phyloP scores from a whole-genome alignment of 2,329 filamentous ascomycete genomes.

The Claviceps sp. region DNA sequence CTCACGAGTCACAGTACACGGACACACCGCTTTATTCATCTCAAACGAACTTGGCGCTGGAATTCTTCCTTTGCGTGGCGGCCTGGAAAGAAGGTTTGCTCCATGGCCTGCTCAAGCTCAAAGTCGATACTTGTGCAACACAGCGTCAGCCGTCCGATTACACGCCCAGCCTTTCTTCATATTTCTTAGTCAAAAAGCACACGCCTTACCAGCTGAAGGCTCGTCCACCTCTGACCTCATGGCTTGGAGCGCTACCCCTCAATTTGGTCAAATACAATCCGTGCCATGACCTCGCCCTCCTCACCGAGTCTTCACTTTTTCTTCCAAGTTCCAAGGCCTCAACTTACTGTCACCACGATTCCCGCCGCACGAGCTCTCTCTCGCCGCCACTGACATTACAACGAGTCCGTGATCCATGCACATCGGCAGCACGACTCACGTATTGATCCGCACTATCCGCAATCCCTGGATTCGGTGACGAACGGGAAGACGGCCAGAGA shows the following conservation, averaged over 20 bases:
- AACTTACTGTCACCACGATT: slow-evolving; percentile 17
- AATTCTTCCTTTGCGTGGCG: background rate
- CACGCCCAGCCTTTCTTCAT: slow-evolving; percentile 8
- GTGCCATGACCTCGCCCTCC: slow-evolving; percentile 20
- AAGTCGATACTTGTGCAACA: slow-evolving; percentile 3
- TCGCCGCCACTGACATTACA: slow-evolving; percentile 7
- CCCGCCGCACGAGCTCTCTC: slow-evolving; percentile 3
- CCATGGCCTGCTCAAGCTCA: background rate
- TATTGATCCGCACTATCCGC: slow-evolving; percentile 11
- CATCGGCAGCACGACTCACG: slow-evolving; percentile 11
- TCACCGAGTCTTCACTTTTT: slow-evolving; percentile 28
- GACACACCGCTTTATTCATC: background rate
- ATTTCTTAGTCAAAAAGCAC: background rate
- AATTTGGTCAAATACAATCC: slow-evolving; percentile 28
- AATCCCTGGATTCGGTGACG: slow-evolving; percentile 10
- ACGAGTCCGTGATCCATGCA: slow-evolving; percentile 9
- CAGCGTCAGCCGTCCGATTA: background rate
- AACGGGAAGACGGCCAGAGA: background rate
- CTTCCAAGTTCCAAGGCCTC: slow-evolving; percentile 23
- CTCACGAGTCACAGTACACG: background rate
- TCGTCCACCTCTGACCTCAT: background rate
- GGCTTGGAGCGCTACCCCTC: slow-evolving; percentile 20
- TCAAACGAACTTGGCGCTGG: background rate
- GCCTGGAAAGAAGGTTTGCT: background rate
- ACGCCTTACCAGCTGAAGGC: slow-evolving; percentile 10